Evolutionary conservation across 805 yeast species (phyloP), one percentile per base, ranked within the genome.

Genomic region (Kodamaea laetipori): DNA sequence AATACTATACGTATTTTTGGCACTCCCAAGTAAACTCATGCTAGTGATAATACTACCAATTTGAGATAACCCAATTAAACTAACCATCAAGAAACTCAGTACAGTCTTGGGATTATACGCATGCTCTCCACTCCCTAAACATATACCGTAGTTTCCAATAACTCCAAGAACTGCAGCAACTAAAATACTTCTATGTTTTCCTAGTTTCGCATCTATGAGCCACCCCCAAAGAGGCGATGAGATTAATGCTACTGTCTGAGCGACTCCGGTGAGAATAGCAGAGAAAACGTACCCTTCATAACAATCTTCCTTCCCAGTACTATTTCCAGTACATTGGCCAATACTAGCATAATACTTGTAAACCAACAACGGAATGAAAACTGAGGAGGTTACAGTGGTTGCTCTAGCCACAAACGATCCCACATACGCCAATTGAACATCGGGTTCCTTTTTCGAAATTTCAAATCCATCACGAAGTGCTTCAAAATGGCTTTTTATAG

Each of bases 221-320:
- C 69, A 54, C 2, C 90, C 90, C 72, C 81, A 77, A 2, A 80
- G 18, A 10, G 90, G 90, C 0, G 90, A 82, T 34, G 76, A 67
- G 0, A 80, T n/a, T 17, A 84, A 63, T 1, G 84, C 76, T 17
- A 74, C 67, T 0, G 80, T 67, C 50, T 83, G 83, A 3, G 81
- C 70, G n/a, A 82, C 74, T 6, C 92, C 92, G 0, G 86, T 77
- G 23, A 84, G 62, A 33, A 84, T 81, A 1, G 89, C 86, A 12
- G 88, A 78, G 46, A 76, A 73, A 6, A 81, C 68, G 50, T 80
- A 82, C 0, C 86, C 88, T 30, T 81, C 84, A 39, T 75, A 73
- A 54, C 90, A 83, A 17, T 62, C 65, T 15, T 57, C 71, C 55
- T 53, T 66, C 28, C 54, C 55, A 2, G 40, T 8, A 10, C 39